These are phyloP conservation scores for Papiliotrema flavescens DNA, from an alignment of 1,284 basidiomycete species.

Conservation along the genomic window DNA sequence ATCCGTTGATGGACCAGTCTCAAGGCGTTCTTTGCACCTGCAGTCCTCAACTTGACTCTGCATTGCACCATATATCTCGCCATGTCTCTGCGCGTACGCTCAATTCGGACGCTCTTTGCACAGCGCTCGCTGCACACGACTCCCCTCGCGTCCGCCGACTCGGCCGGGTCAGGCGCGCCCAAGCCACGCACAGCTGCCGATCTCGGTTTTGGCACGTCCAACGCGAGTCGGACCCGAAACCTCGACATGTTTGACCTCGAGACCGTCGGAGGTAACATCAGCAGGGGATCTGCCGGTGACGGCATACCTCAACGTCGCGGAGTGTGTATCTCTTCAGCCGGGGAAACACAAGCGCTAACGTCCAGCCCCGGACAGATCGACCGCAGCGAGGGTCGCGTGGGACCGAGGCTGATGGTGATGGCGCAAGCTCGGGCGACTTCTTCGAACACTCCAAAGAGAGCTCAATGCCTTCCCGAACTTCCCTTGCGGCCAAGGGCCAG, in stretches of 20 bases:
- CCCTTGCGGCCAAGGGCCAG: background rate
- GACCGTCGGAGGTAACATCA: background rate
- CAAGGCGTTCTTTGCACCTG: background rate
- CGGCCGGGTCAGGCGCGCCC: background rate
- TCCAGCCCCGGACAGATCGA: no score
- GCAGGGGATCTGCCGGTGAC: background rate
- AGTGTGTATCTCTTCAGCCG: no score
- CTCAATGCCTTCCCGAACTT: background rate
- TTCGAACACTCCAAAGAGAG: background rate
- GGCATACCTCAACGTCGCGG: no score
- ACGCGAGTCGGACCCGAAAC: background rate
- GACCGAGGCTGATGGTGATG: no score
- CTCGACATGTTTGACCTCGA: background rate
- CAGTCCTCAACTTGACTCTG: background rate
- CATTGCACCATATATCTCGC: background rate
- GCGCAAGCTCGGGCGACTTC: background rate
- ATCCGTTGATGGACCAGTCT: background rate
- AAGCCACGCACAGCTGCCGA: background rate
- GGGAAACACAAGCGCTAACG: no score
- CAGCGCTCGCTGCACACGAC: background rate
- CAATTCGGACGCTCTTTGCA: background rate
- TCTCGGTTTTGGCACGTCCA: background rate
- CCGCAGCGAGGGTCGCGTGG: background rate
- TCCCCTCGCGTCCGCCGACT: background rate
- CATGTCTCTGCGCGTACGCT: conserved; percentile 1